Evolutionary conservation across 139 green algal species (phyloP), one percentile per base, ranked within the genome.

Genomic region (Diplosphaera chodatii): DNA sequence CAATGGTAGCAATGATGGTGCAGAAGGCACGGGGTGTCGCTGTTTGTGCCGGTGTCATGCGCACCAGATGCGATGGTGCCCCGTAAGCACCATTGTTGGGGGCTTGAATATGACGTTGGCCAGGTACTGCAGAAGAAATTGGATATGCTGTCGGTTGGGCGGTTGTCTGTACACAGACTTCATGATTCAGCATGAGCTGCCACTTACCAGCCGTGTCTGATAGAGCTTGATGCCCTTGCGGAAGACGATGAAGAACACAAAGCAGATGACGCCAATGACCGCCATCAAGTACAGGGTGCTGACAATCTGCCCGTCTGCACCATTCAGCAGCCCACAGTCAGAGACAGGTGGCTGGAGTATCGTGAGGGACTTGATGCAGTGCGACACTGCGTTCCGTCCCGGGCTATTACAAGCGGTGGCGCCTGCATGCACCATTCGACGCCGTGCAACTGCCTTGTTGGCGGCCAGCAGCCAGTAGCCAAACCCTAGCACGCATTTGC

Each of bases 21-120:
- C n/a, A n/a, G n/a, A n/a, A n/a, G n/a, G n/a, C n/a, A n/a, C n/a
- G n/a, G n/a, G n/a, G n/a, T n/a, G n/a, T n/a, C n/a, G n/a, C n/a
- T n/a, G n/a, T n/a, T n/a, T n/a, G n/a, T 40, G 10, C 15, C 23
- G 25, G 6, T 65, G 63, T 27, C 32, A 22, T 2, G 29, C 69
- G 27, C 29, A 80, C 75, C 69, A 80, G 8, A 76, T 32, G 23
- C 75, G 64, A 10, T 34, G 23, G 32, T 76, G 33, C 10, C 69
- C 69, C 8, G 69, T 70, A 27, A 56, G 22, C 8, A 40, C 48
- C 22, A 80, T 37, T 20, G 37, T 21, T 28, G 75, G 75, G 8
- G 75, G 75, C 65, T 73, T 76, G 64, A 76, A 65, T 1, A n/a
- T 63, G 13, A 76, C 69, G 27, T 76, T 66, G 15, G 69, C 64